phyloP scores from a whole-genome alignment of 768 basidiomycete species.

The Rhizopogon roseolus region DNA sequence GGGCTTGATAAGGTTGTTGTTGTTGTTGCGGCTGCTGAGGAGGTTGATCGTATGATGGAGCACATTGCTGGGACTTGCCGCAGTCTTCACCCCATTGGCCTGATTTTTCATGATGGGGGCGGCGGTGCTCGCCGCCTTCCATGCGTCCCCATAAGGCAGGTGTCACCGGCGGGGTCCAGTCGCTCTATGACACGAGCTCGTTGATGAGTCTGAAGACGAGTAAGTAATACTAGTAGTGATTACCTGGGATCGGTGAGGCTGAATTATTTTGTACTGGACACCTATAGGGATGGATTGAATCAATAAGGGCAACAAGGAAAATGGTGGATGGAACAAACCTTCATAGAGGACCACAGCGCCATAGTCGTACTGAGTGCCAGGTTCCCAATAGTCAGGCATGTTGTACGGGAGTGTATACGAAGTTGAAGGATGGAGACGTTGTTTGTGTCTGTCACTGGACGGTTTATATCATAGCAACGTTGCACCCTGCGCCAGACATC shows the following conservation, averaged over 20 bases:
- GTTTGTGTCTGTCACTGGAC: neutral
- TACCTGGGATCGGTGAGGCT: conserved; percentile 68
- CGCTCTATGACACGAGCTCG: conserved; percentile 33
- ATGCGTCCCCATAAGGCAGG: conserved; percentile 68
- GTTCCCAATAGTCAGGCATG: conserved; percentile 54
- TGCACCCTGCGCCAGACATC: neutral
- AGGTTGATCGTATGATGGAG: conserved; percentile 2
- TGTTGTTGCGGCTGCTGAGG: conserved; percentile 18
- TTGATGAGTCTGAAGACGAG: conserved; percentile 7
- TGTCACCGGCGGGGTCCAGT: conserved; percentile 60
- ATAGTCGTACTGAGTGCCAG: conserved; percentile 53
- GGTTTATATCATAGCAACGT: neutral
- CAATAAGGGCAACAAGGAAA: neutral
- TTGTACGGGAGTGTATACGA: neutral
- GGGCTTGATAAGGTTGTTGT: conserved; percentile 21
- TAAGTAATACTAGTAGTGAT: neutral
- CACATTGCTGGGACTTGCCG: conserved; percentile 1
- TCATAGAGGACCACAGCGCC: conserved; percentile 53
- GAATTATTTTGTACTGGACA: conserved; percentile 62
- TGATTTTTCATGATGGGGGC: conserved; percentile 11
- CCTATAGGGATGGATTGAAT: conserved; percentile 24
- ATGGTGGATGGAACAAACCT: conserved; percentile 30
- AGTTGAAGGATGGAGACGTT: neutral
- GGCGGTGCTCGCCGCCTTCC: conserved; percentile 25
- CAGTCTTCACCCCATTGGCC: conserved; percentile 15